phyloP scores from a whole-genome alignment of 2,329 filamentous ascomycete genomes.

The Colletotrichum salicis region DNA sequence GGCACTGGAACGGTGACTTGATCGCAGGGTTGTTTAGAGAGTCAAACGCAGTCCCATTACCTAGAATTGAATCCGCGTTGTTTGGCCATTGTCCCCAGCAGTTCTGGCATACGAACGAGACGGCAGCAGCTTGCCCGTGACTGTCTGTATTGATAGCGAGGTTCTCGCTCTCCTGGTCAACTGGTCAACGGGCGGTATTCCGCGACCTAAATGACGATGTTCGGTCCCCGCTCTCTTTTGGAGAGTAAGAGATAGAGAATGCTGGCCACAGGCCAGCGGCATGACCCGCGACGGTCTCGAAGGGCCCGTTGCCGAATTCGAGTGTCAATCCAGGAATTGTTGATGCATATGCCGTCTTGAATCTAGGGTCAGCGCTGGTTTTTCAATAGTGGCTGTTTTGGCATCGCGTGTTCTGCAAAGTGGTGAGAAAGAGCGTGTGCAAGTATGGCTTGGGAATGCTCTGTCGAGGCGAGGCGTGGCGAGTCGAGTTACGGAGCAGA shows the following conservation, averaged over 20 bases:
- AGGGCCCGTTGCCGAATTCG: not conserved
- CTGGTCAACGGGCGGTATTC: not conserved
- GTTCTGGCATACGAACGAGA: not conserved
- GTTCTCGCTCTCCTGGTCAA: not conserved
- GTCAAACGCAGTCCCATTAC: not conserved
- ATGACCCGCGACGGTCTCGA: slow-evolving; percentile 1
- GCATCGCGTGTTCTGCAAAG: not conserved
- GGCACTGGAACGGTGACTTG: not conserved
- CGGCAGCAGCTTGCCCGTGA: not conserved
- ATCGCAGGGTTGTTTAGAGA: slow-evolving; percentile 2
- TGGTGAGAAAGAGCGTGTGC: not conserved
- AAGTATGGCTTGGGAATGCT: not conserved
- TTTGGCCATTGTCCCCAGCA: not conserved
- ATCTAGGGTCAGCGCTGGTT: not conserved
- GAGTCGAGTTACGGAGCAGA: not conserved
- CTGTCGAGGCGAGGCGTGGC: not conserved
- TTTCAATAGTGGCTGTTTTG: not conserved
- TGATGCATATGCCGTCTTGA: not conserved
- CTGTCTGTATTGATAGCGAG: not conserved
- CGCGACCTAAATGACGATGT: not conserved
- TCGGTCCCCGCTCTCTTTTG: not conserved
- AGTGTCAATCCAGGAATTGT: not conserved
- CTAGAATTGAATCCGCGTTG: not conserved
- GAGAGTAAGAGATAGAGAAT: not conserved
- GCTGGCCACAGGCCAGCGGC: slow-evolving; percentile 1